phyloP scores from a whole-genome alignment of 2,329 filamentous ascomycete genomes.

The Cadophora gregata region DNA sequence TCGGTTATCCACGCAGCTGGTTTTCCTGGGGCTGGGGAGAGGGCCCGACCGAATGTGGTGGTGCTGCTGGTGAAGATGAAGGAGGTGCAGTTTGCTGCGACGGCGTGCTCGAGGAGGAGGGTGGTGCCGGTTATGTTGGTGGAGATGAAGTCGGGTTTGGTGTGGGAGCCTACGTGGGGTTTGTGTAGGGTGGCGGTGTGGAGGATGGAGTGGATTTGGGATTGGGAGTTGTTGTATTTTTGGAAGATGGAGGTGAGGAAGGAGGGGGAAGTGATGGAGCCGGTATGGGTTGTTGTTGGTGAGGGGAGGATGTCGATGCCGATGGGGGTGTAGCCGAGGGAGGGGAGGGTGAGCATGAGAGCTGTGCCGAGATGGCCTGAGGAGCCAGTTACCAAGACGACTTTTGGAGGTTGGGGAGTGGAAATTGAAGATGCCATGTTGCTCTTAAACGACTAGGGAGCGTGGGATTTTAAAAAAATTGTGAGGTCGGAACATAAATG shows the following conservation, averaged over 20 bases:
- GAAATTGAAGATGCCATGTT: not conserved
- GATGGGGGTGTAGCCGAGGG: slow-evolving; percentile 1
- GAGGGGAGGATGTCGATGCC: slow-evolving; percentile 9
- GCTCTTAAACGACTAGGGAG: too few relatives aligned
- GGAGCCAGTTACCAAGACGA: slow-evolving; percentile 6
- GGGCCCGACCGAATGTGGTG: not conserved
- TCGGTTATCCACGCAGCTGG: slow-evolving; percentile 2
- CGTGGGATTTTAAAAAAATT: too few relatives aligned
- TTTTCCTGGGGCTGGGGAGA: not conserved
- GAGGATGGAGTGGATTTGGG: not conserved
- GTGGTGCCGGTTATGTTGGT: slow-evolving; percentile 1
- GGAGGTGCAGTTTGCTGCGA: not conserved
- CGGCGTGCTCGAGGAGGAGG: not conserved
- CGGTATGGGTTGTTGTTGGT: not conserved
- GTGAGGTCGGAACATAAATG: too few relatives aligned
- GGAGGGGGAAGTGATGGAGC: not conserved
- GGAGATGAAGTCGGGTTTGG: not conserved
- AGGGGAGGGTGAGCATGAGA: slow-evolving; percentile 2
- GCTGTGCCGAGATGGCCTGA: slow-evolving; percentile 9
- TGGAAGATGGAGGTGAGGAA: not conserved
- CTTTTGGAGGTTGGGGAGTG: not conserved
- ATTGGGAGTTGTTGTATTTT: too few relatives aligned
- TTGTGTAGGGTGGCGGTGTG: slow-evolving; percentile 11
- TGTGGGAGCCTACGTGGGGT: not conserved
- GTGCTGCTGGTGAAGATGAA: slow-evolving; percentile 10